phyloP scores from a whole-genome alignment of 257 asterid genomes.

The Scutellaria barbata region DNA sequence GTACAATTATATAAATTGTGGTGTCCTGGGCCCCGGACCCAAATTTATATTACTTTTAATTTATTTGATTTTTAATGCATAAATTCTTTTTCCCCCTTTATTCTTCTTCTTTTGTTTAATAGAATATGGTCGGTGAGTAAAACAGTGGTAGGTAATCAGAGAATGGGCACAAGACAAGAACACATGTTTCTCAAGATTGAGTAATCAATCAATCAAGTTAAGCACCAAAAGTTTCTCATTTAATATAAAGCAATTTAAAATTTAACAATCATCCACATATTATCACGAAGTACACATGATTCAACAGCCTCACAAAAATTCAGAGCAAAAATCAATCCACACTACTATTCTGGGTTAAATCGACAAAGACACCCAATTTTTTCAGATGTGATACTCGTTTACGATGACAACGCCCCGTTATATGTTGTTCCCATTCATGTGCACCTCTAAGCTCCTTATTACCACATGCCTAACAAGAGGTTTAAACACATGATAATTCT shows the following conservation, averaged over 20 bases:
- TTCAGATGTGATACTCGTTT: conserved; percentile 69
- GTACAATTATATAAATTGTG: no score
- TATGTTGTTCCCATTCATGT: conserved; percentile 93
- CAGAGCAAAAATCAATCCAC: conserved; percentile 1
- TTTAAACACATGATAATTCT: not conserved
- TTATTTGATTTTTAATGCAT: no score
- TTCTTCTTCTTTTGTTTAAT: not conserved
- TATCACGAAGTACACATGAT: not conserved
- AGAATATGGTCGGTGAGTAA: conserved; percentile 3
- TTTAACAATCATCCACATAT: not conserved
- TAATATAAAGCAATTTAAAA: not conserved
- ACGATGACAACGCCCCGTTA: conserved; percentile 76
- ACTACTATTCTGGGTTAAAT: conserved; percentile 12
- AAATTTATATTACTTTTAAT: no score
- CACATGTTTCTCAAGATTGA: not conserved
- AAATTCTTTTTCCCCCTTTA: no score
- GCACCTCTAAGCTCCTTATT: conserved; percentile 82
- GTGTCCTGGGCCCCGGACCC: no score
- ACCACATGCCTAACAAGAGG: conserved; percentile 70
- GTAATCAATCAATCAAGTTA: not conserved
- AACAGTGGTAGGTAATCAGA: not conserved
- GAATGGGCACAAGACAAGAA: not conserved
- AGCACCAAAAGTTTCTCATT: not conserved
- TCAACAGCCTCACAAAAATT: not conserved
- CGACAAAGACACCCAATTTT: conserved; percentile 38